phyloP scores from a whole-genome alignment of 441 rosid genomes.

The Populus hybrid region DNA sequence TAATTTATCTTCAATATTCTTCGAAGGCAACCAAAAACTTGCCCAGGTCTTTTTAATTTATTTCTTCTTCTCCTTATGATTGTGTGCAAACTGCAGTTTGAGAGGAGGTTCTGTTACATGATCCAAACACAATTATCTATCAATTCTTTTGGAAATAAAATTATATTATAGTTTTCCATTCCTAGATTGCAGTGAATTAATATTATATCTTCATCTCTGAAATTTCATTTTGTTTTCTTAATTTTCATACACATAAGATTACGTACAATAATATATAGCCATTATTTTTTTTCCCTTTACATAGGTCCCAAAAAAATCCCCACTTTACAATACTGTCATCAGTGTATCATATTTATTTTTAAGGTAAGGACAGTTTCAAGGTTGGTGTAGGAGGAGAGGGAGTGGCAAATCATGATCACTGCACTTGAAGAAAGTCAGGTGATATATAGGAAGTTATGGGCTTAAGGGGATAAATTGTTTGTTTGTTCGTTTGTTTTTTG shows the following conservation, averaged over 20 bases:
- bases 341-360: background rate
- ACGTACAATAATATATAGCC: background rate
- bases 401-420: constrained; percentile 19
- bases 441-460: constrained; percentile 31
- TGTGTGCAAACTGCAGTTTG: background rate
- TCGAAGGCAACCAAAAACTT: constrained; percentile 6
- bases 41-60: background rate
- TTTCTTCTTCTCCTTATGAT: background rate
- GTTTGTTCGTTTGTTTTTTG: constrained; percentile 3
- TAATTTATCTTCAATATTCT: constrained; percentile 14
- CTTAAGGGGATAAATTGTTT: constrained; percentile 26
- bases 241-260: background rate
- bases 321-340: background rate
- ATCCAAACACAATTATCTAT: background rate
- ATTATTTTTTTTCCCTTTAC: background rate
- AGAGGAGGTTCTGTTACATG: background rate
- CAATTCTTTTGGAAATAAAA: background rate
- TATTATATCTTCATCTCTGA: background rate
- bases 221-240: background rate
- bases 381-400: constrained; percentile 13
- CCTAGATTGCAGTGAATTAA: background rate
- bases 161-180: background rate
- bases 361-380: background rate
- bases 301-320: background rate
- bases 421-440: constrained; percentile 14